A percentile compares a stretch with the other conserved stretches of the same genome.
These are phyloP conservation scores for Fraxinus quadrangulata DNA, from an alignment of 257 asterid genomes.

Conservation along the genomic window DNA sequence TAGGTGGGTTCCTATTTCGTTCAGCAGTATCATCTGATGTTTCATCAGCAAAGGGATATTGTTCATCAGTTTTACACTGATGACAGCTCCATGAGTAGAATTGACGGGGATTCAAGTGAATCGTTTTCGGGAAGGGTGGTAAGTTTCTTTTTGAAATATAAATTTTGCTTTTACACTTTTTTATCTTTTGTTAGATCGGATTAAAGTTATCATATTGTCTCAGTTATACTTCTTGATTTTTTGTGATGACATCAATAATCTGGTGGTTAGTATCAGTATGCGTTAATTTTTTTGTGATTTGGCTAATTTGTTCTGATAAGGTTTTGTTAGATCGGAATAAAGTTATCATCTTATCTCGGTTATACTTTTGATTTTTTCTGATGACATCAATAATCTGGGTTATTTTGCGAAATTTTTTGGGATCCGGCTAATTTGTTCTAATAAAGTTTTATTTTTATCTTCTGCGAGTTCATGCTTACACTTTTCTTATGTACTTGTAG, in stretches of 20 bases:
- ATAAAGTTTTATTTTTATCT: background rate
- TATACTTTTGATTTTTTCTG: background rate
- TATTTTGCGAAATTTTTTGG: background rate
- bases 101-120: slow-evolving; percentile 62
- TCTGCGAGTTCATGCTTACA: too few relatives aligned
- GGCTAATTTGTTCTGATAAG: background rate
- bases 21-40: slow-evolving; percentile 73
- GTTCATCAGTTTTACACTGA: slow-evolving; percentile 79
- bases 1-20: slow-evolving; percentile 90
- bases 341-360: background rate
- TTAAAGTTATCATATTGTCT: background rate
- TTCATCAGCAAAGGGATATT: slow-evolving; percentile 62
- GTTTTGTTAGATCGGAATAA: background rate
- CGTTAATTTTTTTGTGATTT: background rate
- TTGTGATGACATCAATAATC: background rate
- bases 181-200: background rate
- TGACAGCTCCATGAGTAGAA: slow-evolving; percentile 61
- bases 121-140: slow-evolving; percentile 66
- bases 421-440: background rate
- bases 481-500: too few relatives aligned
- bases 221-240: background rate
- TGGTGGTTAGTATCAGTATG: background rate
- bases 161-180: background rate
- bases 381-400: background rate
- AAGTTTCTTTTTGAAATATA: background rate